Base-by-base conservation (phyloP, 305 asterid genomes). In the Solanum hybrid region DNA sequence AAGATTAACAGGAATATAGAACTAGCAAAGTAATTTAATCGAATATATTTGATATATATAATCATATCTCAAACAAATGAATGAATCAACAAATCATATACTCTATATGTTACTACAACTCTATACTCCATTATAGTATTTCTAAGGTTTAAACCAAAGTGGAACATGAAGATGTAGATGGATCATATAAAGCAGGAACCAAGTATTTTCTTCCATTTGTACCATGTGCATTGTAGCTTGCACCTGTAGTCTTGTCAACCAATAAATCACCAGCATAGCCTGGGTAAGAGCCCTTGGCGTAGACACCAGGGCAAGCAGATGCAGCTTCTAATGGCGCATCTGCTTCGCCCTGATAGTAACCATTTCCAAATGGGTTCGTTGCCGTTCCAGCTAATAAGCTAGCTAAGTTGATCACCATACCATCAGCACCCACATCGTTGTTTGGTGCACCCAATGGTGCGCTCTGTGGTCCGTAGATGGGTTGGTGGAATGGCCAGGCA, bases 311-410 rank as follows among this genome's bases (percentile, higher is more conserved):
- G 18, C 92, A 92, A 81, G 92, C 94, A 39, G 92, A 91, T 5
- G 94, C 92, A 35, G 89, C 92, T 80, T 92, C 93, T 6, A 92
- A 46, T 3, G 90, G 92, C n/a, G 92, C 93, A 36, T 67, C 90
- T 35, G 92, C 92, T 37, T 91, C 74, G 35, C 92, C 93, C 31
- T 91, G 92, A 22, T 64, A 91, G 24, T 88, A 91, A 16, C 93
- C 93, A 22, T 86, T 84, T 10, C 94, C 93, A 40, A 89, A 92
- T 4, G 93, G 93, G 26, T 92, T 92, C 1, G 94, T 92, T 0
- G 89, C 93, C 0, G 92, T 90, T 3, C 91, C 93, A 6, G 91
- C 94, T 67, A 92, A 40, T 10, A 91, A 90, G 67, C 91, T 89
- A 33, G 91, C 93, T 39, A 91, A 82, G 64, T 91, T 92, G 2